Evolutionary conservation across 169 alveolate species (phyloP).

Genomic region (Plasmodium reichenowi): DNA sequence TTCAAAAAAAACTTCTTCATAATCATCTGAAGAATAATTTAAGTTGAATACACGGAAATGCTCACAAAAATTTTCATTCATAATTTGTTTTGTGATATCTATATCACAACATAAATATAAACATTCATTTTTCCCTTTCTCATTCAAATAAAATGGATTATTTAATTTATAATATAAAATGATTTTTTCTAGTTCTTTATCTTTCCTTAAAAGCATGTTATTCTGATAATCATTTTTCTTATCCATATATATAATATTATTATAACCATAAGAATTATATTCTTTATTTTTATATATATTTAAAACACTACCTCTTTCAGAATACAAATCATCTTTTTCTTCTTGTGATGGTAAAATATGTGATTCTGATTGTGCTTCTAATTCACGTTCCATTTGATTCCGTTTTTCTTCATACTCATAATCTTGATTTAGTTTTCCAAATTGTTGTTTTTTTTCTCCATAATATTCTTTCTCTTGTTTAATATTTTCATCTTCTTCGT

Average conservation of each 20-base stretch:
- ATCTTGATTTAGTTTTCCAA: not conserved
- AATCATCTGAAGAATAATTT: conserved; percentile 35
- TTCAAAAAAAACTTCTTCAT: conserved; percentile 17
- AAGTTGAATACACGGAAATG: conserved; percentile 30
- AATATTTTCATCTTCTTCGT: not conserved
- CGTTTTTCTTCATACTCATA: not conserved
- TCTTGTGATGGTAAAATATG: no score
- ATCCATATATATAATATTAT: not conserved
- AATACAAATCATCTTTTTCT: no score
- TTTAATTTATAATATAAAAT: conserved; percentile 43
- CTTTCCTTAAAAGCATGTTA: not conserved
- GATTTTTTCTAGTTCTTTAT: conserved; percentile 18
- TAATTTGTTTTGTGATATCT: conserved; percentile 45
- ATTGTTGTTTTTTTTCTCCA: not conserved
- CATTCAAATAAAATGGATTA: conserved; percentile 36
- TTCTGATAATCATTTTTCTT: not conserved
- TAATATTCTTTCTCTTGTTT: not conserved
- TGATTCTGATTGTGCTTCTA: not conserved
- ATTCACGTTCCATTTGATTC: not conserved
- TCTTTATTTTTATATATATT: no score
- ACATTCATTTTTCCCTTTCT: conserved; percentile 10
- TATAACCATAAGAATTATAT: not conserved
- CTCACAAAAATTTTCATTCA: conserved; percentile 16
- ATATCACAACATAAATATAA: conserved; percentile 64
- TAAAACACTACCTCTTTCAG: no score